Base-by-base conservation (phyloP, 371 early-diverging fungal species). In the Apophysomyces variabilis region DNA sequence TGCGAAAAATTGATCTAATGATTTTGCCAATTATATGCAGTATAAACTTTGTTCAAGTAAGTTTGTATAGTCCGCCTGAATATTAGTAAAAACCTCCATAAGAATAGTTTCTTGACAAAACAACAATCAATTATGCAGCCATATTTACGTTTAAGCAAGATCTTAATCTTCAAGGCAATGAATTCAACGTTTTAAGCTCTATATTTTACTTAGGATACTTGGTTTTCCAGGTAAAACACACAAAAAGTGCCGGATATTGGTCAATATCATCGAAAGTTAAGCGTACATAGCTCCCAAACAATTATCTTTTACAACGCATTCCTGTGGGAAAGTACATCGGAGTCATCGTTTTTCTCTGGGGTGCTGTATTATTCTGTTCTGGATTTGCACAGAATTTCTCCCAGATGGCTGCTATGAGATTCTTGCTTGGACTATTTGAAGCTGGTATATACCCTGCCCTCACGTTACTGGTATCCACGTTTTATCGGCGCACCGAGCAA, bases 71-170 rank as follows among this genome's bases (percentile, higher is more conserved):
- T 46, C n/a, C 13, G 41, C 47, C 47, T 46, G n/a, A 12, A 46
- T 46, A 14, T 46, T 1, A 46, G 14, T 16, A 6, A 46, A n/a
- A 11, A n/a, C n/a, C 7, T 16, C 7, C 47, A 7, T 46, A 13
- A 12, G n/a, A 26, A 26, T 60, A 80, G 76, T 80, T 77, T 67
- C 44, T 80, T 37, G 80, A 80, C 67, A 80, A 80, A 71, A 72
- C 80, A 57, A 71, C 76, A 5, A 73, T 80, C 62, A 75, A 69
- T 38, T 80, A 80, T 59, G 77, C 76, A 5, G 70, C 71, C 41
- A 58, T 69, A 0, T 65, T 80, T 14, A 60, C 41, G 37, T 70
- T 80, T 16, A 73, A 75, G 39, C 21, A 66, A 57, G 80, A 80
- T 60, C 54, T 75, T 3, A 26, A 68, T 9, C 44, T 80, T 11